These are phyloP conservation scores for Phialocephala sp. DNA, from an alignment of 2,329 filamentous ascomycete species.

Conservation along the genomic window DNA sequence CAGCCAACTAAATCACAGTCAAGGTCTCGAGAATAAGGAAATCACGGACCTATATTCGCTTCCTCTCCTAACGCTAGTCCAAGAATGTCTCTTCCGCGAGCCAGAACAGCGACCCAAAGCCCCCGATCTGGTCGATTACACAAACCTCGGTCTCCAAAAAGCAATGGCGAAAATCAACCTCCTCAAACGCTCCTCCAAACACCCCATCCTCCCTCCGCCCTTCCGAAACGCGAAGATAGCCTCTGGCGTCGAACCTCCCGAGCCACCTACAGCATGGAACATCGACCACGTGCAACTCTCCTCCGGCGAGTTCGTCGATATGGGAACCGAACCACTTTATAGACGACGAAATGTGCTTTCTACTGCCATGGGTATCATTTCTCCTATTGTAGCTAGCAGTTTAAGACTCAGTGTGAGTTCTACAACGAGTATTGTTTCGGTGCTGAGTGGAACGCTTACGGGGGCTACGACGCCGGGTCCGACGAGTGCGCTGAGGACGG, in stretches of 20 bases:
- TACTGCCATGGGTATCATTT: no score
- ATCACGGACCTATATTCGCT: conserved; percentile 7
- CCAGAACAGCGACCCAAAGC: background rate
- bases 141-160: background rate
- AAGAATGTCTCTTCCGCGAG: conserved; percentile 20
- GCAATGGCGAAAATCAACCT: background rate
- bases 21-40: background rate
- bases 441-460: background rate
- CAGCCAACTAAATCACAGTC: conserved; percentile 8
- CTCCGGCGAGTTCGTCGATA: background rate
- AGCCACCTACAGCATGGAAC: background rate
- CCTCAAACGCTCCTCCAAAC: background rate
- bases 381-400: no score
- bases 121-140: background rate
- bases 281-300: background rate
- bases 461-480: background rate
- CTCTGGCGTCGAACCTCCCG: background rate
- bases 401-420: background rate
- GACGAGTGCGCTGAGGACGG: background rate
- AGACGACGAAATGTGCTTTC: no score
- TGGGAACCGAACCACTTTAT: no score
- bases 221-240: no score
- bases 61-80: background rate
- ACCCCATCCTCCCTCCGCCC: background rate
- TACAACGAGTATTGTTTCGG: background rate